These are phyloP conservation scores for Saksenaea vasiformis DNA, from an alignment of 371 early-diverging fungal species.

Conservation along the genomic window DNA sequence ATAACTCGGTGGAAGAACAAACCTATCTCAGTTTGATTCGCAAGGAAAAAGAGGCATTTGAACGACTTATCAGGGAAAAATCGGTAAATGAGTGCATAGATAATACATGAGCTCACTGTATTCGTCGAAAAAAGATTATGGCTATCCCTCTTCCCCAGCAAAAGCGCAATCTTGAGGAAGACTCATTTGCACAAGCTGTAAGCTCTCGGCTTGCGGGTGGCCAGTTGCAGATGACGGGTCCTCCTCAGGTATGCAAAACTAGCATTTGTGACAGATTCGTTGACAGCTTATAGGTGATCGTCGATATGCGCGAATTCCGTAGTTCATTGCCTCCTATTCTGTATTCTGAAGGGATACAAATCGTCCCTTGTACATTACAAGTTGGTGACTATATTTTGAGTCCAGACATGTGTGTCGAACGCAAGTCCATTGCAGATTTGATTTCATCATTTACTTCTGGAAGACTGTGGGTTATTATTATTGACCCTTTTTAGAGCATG, in stretches of 20 bases:
- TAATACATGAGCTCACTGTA: background rate
- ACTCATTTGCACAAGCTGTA: conserved; percentile 54
- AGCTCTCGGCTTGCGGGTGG: conserved; percentile 66
- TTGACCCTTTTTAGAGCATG: background rate
- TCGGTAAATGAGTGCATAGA: conserved; percentile 52
- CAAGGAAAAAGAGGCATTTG: conserved; percentile 93
- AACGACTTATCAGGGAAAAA: conserved; percentile 89
- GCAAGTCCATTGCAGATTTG: conserved; percentile 93
- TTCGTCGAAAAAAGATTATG: conserved; percentile 56
- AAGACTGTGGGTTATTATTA: conserved; percentile 68
- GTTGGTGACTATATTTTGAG: conserved; percentile 97
- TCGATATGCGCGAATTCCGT: conserved; percentile 96
- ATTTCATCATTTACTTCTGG: conserved; percentile 85
- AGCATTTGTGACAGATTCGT: background rate
- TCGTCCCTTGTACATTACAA: conserved; percentile 85
- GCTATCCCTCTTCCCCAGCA: conserved; percentile 66
- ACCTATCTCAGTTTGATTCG: conserved; percentile 82
- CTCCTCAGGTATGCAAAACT: conserved; percentile 23
- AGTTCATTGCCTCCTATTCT: conserved; percentile 89
- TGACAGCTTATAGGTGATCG: conserved; percentile 57
- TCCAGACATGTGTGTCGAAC: conserved; percentile 89
- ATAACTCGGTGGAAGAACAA: conserved; percentile 96
- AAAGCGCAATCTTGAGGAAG: conserved; percentile 42
- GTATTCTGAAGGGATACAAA: conserved; percentile 74
- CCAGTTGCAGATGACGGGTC: conserved; percentile 20